Conservation (phyloP, 73 alveolate genomes). For the Strombidium stylifer region DNA sequence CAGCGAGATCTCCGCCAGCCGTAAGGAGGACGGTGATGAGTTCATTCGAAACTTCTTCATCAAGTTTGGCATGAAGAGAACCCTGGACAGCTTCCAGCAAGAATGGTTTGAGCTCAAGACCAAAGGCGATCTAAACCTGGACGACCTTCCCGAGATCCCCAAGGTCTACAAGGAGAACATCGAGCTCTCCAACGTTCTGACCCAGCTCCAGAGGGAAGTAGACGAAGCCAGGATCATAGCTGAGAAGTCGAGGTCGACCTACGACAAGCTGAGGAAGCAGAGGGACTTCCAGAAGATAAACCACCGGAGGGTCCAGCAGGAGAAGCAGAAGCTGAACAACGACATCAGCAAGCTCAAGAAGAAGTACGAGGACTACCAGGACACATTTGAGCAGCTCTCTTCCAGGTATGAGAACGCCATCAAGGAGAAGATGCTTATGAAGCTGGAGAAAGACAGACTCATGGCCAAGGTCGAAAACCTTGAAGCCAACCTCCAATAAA, state of each 20-base stretch:
- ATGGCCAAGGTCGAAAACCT: constrained; percentile 89
- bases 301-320: constrained; percentile 97
- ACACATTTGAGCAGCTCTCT: constrained; percentile 93
- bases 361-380: constrained; percentile 93
- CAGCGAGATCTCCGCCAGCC: constrained; percentile 24
- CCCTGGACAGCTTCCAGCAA: constrained; percentile 93
- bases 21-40: constrained; percentile 97
- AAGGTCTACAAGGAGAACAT: constrained; percentile 96
- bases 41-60: constrained; percentile 98
- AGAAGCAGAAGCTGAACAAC: constrained; percentile 80
- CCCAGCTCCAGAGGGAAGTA: constrained; percentile 82
- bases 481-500: constrained; percentile 77
- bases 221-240: constrained; percentile 93
- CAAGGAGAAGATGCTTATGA: constrained; percentile 98
- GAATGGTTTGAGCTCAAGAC: constrained; percentile 97
- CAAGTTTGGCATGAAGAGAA: constrained; percentile 92
- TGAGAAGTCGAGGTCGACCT: constrained; percentile 91
- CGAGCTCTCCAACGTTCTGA: constrained; percentile 94
- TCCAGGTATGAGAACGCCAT: constrained; percentile 95
- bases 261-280: constrained; percentile 97
- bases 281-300: constrained; percentile 98
- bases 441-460: constrained; percentile 97
- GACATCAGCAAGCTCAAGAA: constrained; percentile 94
- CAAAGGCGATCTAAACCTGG: constrained; percentile 91
- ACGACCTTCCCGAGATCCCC: constrained; percentile 92